phyloP scores from a whole-genome alignment of 2,329 filamentous ascomycete species.

The Alternaria atra region DNA sequence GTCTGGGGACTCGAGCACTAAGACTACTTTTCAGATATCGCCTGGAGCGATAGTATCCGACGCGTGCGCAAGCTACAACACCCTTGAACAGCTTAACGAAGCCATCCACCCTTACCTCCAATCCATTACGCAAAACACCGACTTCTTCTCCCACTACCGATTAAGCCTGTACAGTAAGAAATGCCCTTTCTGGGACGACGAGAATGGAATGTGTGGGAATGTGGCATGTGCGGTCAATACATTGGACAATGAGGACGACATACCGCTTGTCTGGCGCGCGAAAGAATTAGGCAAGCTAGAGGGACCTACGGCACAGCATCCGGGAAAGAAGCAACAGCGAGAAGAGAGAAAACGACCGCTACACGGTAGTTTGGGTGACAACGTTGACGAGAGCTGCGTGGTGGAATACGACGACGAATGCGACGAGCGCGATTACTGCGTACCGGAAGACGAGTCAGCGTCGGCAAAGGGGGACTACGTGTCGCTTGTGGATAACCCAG shows the following conservation, averaged over 20 bases:
- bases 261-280: conserved; percentile 89
- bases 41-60: conserved; percentile 90
- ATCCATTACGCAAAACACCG: conserved; percentile 83
- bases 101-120: conserved; percentile 79
- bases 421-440: conserved; percentile 95
- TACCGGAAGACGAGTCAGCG: conserved; percentile 91
- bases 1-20: conserved; percentile 40
- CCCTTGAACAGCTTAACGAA: conserved; percentile 84
- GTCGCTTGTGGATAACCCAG: conserved; percentile 89
- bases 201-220: conserved; percentile 94
- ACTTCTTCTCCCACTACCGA: conserved; percentile 98
- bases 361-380: conserved; percentile 81
- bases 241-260: conserved; percentile 92
- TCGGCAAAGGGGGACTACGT: conserved; percentile 94
- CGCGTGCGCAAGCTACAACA: conserved; percentile 91
- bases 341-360: conserved; percentile 77
- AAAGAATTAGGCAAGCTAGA: conserved; percentile 91
- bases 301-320: conserved; percentile 89
- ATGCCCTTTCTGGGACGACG: conserved; percentile 96
- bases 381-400: conserved; percentile 94
- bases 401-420: conserved; percentile 98
- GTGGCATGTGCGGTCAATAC: conserved; percentile 96
- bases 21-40: conserved; percentile 72
- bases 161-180: conserved; percentile 93
- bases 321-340: conserved; percentile 75